A percentile compares a stretch with the other conserved stretches of the same genome.
These are phyloP conservation scores for Paragyromitra xinjiangensis DNA, from an alignment of 495 filamentous ascomycete species.

Conservation along the genomic window DNA sequence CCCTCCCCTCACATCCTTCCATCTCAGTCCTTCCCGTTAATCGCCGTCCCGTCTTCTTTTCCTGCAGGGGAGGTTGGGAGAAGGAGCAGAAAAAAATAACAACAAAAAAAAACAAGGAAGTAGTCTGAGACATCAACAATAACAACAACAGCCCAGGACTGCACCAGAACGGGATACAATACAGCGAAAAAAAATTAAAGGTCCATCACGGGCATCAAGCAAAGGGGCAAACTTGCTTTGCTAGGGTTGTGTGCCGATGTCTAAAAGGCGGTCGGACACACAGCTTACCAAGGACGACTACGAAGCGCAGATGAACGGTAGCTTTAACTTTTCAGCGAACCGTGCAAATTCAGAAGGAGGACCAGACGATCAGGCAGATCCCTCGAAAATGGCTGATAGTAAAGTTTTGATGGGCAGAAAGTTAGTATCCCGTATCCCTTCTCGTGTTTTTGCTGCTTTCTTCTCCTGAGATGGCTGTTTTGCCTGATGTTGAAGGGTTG, in stretches of 20 bases:
- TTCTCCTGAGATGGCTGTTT: not conserved
- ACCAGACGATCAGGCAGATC: slow-evolving; percentile 40
- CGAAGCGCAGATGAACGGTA: slow-evolving; percentile 51
- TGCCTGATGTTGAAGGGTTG: not conserved
- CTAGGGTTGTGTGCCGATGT: slow-evolving; percentile 54
- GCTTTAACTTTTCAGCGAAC: slow-evolving; percentile 39
- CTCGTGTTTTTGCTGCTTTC: not conserved
- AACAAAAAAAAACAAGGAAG: slow-evolving; percentile 30
- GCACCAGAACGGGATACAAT: slow-evolving; percentile 29
- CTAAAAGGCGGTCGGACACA: slow-evolving; percentile 57
- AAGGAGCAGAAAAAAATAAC: not conserved
- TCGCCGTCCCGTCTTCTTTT: not conserved
- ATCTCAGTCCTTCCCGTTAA: slow-evolving; percentile 49
- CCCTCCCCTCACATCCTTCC: slow-evolving; percentile 8
- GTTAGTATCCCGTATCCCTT: slow-evolving; percentile 40
- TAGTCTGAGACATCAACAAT: slow-evolving; percentile 36
- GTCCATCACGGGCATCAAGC: not conserved
- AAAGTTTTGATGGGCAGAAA: slow-evolving; percentile 42
- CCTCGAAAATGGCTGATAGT: slow-evolving; percentile 50
- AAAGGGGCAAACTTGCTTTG: slow-evolving; percentile 32
- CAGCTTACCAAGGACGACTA: slow-evolving; percentile 56
- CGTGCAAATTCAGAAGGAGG: slow-evolving; percentile 44
- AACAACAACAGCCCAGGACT: slow-evolving; percentile 27
- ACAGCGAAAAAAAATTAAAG: slow-evolving; percentile 25
- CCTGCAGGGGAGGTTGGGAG: slow-evolving; percentile 32